Evolutionary conservation across 179 eudicot species (phyloP), one percentile per base, ranked within the genome.

Genomic region (Silene noctiflora): DNA sequence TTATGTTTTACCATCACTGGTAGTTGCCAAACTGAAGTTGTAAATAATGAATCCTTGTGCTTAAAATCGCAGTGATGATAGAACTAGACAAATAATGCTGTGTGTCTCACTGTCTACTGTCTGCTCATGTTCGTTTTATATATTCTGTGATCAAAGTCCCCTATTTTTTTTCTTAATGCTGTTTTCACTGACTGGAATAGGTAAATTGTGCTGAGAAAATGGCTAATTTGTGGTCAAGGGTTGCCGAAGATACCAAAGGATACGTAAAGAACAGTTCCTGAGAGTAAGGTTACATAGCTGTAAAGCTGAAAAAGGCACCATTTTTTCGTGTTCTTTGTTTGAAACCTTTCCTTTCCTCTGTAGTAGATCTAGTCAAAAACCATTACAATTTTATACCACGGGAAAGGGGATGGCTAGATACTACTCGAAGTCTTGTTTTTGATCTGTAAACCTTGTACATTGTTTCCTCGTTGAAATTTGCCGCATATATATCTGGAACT

Each of bases 181-280:
- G 25, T 67, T 61, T 72, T 72, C 75, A 20, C 17, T 75, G 76
- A 17, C 61, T 79, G 70, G 58, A 76, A 64, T 89, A 95, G 99
- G 96, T 89, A 53, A 71, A 76, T 69, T 95, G 88, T 68, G 84
- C 84, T 9, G 96, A 93, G 85, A 95, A 90, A 83, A 87, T 93
- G 82, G 91, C 87, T 53, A 80, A 75, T 75, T 88, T 91, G 81
- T 95, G 99, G 99, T 69, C 88, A 16, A 88, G 83, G 77, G 90
- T 89, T 73, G 94, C 88, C 46, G 93, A 89, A 81, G 95, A 89
- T 79, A 91, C 99, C n/a, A 83, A 84, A 72, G 86, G 81, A 60
- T 89, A 89, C 74, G 86, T 74, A 51, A 84, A 82, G 79, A 85
- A 83, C 69, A 83, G 81, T 77, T 71, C 77, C 67, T 83, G 78